Evolutionary conservation across 2,329 filamentous ascomycete species (phyloP), one percentile per base, ranked within the genome.

Genomic region (Lasiodiplodia hormozganensis): DNA sequence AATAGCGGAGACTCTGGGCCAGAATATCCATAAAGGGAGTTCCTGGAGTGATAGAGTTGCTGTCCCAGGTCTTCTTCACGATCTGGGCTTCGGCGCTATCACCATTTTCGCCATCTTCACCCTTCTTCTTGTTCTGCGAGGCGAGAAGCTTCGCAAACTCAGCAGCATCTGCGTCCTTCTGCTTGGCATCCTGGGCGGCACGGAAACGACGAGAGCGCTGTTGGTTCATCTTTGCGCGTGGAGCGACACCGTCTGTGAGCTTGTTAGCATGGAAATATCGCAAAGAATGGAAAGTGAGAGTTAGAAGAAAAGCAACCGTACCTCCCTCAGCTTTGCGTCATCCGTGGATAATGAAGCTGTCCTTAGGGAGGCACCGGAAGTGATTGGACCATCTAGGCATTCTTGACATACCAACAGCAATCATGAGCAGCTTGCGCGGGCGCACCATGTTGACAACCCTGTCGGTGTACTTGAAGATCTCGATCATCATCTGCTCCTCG

Each of bases 401-500:
- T 43, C 68, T 72, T 71, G 62, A 83, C 89, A 75, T 85, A 94
- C 92, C 92, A 78, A 99, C 94, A 75, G 96, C 96, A 77, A 99
- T 97, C 92, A 98, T 96, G 68, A 99, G 87, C 60, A 99, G 84
- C 82, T 97, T 98, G 74, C 96, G 90, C 11, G 96, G 96, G 70
- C 96, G 92, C 72, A 97, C 95, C 95, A 99, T 99, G 79, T 97
- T 97, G 73, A 99, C 93, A 28, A 99, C 94, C 70, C 96, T 91
- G 78, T 99, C 94, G n/a, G 96, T 99, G 81, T 99, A 99, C 77
- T 91, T 93, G 85, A 99, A 99, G 70, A 99, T 90, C 77, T 96
- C 96, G 74, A 97, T 80, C 96, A 99, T 99, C 96, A 99, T 99
- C 82, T 98, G 96, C 79, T 97, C 93, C 83, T 99, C 96, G 70